A percentile compares a stretch with the other conserved stretches of the same genome.
These are phyloP conservation scores for Fusarium sp. DNA, from an alignment of 2,329 filamentous ascomycete species.

Conservation along the genomic window DNA sequence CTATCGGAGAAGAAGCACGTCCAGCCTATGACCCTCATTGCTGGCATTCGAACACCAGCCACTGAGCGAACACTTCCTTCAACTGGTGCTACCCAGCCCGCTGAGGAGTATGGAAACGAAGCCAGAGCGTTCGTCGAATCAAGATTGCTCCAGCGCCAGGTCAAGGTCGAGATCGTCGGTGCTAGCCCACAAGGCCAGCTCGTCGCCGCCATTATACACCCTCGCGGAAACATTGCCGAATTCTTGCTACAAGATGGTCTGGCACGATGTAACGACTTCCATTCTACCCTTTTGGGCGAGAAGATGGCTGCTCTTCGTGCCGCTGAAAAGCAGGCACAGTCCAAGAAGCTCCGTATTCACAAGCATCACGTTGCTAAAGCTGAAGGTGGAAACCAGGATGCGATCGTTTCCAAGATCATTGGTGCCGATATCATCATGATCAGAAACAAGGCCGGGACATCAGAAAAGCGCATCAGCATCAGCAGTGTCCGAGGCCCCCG, in stretches of 20 bases:
- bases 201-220: conserved; percentile 88
- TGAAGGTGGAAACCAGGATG: conserved; percentile 76
- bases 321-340: conserved; percentile 87
- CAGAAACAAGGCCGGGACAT: conserved; percentile 80
- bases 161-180: conserved; percentile 85
- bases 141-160: conserved; percentile 85
- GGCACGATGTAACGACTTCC: conserved; percentile 93
- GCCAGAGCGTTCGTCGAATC: conserved; percentile 88
- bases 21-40: conserved; percentile 88
- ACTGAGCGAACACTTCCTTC: conserved; percentile 85
- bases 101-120: conserved; percentile 90
- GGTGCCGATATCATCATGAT: conserved; percentile 91
- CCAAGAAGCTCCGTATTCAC: conserved; percentile 81
- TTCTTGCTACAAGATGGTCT: conserved; percentile 90
- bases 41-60: conserved; percentile 88
- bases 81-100: conserved; percentile 82
- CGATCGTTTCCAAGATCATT: conserved; percentile 84
- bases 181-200: conserved; percentile 90
- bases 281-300: conserved; percentile 88
- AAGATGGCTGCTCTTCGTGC: conserved; percentile 88
- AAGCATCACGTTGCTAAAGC: conserved; percentile 81
- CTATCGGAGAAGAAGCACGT: conserved; percentile 85
- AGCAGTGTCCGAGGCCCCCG: conserved; percentile 97
- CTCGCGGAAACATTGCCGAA: conserved; percentile 90
- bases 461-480: conserved; percentile 89